Conservation (phyloP, 768 basidiomycete species). For the Tylopilus vinaceipallidus region DNA sequence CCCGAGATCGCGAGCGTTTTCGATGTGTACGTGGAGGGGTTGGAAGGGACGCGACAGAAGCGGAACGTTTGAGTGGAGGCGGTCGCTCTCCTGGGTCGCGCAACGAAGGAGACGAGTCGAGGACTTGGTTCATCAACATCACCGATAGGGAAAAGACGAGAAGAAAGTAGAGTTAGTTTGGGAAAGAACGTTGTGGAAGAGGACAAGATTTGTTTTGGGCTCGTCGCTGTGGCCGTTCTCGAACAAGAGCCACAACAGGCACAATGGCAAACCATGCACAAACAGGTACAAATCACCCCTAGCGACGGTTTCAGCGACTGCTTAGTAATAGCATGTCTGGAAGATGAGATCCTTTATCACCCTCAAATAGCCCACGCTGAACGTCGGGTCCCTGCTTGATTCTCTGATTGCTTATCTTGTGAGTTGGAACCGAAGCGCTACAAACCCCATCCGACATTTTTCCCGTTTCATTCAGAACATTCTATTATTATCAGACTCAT, state of each 20-base stretch:
- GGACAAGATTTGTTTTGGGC: conserved; percentile 6
- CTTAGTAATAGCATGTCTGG: too few relatives aligned
- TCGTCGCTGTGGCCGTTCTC: conserved; percentile 12
- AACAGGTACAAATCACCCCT: conserved; percentile 15
- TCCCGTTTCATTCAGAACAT: too few relatives aligned
- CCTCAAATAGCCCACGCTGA: too few relatives aligned
- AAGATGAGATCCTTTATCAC: too few relatives aligned
- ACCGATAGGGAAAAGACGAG: not conserved
- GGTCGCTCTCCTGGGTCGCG: conserved; percentile 14
- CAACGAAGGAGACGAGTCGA: conserved; percentile 32
- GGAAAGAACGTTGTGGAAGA: conserved; percentile 23
- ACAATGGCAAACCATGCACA: conserved; percentile 19
- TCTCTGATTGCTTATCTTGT: too few relatives aligned
- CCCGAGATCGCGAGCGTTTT: conserved; percentile 44
- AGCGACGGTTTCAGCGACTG: not conserved
- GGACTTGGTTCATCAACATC: conserved; percentile 34
- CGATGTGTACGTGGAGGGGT: conserved; percentile 63
- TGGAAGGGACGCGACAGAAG: conserved; percentile 61
- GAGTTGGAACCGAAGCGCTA: too few relatives aligned
- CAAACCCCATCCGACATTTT: too few relatives aligned
- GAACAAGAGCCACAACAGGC: conserved; percentile 16
- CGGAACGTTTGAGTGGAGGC: conserved; percentile 56
- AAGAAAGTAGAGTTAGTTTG: not conserved
- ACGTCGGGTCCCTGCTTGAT: too few relatives aligned
- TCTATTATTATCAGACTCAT: too few relatives aligned